phyloP scores from a whole-genome alignment of 1,139 yeast species.

The Debaryomyces sp. region DNA sequence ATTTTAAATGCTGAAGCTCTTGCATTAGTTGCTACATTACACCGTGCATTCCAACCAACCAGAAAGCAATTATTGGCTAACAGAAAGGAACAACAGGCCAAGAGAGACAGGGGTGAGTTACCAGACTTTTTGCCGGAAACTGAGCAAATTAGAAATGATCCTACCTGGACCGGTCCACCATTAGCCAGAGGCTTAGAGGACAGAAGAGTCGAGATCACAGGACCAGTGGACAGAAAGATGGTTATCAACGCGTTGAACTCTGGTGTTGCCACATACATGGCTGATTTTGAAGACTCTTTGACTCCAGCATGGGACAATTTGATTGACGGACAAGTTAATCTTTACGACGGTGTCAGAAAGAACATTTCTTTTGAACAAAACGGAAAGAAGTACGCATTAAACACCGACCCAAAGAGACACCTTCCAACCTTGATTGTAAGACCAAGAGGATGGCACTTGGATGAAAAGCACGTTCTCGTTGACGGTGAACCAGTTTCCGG shows the following conservation, averaged over 20 bases:
- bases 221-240: slow-evolving; percentile 92
- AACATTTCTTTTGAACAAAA: slow-evolving; percentile 59
- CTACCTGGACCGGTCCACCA: slow-evolving; percentile 78
- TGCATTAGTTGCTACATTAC: slow-evolving; percentile 72
- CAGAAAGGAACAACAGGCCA: slow-evolving; percentile 60
- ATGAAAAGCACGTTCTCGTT: slow-evolving; percentile 69
- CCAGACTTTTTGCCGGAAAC: slow-evolving; percentile 81
- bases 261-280: slow-evolving; percentile 89
- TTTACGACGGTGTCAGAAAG: slow-evolving; percentile 83
- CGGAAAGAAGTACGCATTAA: slow-evolving; percentile 64
- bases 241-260: slow-evolving; percentile 91
- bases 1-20: slow-evolving; percentile 70
- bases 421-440: slow-evolving; percentile 79
- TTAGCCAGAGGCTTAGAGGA: slow-evolving; percentile 77
- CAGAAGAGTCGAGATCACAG: slow-evolving; percentile 84
- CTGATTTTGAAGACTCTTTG: slow-evolving; percentile 92
- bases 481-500: slow-evolving; percentile 80
- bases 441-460: slow-evolving; percentile 88
- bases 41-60: slow-evolving; percentile 66
- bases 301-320: slow-evolving; percentile 95
- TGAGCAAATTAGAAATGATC: slow-evolving; percentile 66
- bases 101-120: slow-evolving; percentile 66
- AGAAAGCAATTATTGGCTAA: slow-evolving; percentile 63
- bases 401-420: slow-evolving; percentile 54
- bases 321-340: slow-evolving; percentile 86